Evolutionary conservation across 768 basidiomycete genomes (phyloP), one percentile per base, ranked within the genome.

Genomic region (Boletus rubescentipes): DNA sequence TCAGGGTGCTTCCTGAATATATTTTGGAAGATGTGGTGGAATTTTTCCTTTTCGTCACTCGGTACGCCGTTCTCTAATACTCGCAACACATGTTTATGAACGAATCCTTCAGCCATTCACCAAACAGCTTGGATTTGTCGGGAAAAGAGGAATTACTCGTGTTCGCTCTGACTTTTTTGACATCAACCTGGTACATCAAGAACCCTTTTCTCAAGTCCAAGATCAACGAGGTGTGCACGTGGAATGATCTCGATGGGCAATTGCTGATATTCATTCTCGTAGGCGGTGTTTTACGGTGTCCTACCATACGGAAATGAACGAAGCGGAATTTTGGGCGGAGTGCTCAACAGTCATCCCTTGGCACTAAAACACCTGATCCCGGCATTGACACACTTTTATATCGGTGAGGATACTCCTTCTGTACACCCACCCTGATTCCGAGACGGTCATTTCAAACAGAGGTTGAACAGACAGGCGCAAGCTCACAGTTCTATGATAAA

Each of bases 401-500:
- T 95, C 51, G 94, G 94, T 92, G 61, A 50, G 84, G 65, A 5
- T 12, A 23, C 18, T 18, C 35, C 21, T 9, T 51, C 21, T 53
- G 37, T 15, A 11, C 23, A 30, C 18, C 1, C 14, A 21, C 15
- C 39, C 20, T 32, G 53, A 47, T 48, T 23, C 45, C 55, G 40
- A 62, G 29, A 41, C 8, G 9, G 8, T 20, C 39, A 18, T 45
- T 43, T 7, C 20, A 34, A 46, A 51, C 67, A 96, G 96, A 98
- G 81, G 94, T 98, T 41, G 97, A 99, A 70, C 88, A 89, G 62
- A 99, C 97, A 0, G 97, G 97, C 30, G 92, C 94, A 20, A 96
- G 94, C 66, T 96, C 94, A 0, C 96, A 98, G 66, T 98, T 99
- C 74, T 98, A 97, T 72, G 96, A 97, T 70, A 95, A 97, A 84